These are phyloP conservation scores for Russula abietina DNA, from an alignment of 768 basidiomycete species.

Conservation along the genomic window DNA sequence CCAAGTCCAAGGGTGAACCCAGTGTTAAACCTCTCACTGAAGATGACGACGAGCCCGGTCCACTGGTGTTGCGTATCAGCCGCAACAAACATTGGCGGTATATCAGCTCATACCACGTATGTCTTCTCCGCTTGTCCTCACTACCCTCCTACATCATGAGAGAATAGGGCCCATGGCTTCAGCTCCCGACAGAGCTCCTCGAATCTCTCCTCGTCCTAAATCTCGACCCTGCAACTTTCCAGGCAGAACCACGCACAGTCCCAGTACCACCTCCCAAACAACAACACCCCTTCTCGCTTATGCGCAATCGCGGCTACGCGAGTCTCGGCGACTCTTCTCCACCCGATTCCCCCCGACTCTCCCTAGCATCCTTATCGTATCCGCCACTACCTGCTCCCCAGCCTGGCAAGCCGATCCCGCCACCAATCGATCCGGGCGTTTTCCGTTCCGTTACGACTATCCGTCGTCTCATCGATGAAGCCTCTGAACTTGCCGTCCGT, in stretches of 20 bases:
- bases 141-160: background rate
- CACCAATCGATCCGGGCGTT: constrained; percentile 85
- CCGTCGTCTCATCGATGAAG: constrained; percentile 80
- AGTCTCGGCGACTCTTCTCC: constrained; percentile 37
- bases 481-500: constrained; percentile 80
- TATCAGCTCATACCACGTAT: constrained; percentile 85
- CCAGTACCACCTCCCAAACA: constrained; percentile 34
- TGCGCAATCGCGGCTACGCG: constrained; percentile 44
- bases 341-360: constrained; percentile 31
- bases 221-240: constrained; percentile 61
- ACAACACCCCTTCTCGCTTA: constrained; percentile 22
- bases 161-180: constrained; percentile 81
- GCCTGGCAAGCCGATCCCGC: constrained; percentile 66
- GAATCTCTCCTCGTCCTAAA: constrained; percentile 77
- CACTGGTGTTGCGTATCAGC: constrained; percentile 75
- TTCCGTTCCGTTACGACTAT: constrained; percentile 72
- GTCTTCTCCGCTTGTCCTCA: constrained; percentile 31
- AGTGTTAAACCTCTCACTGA: constrained; percentile 35
- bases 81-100: constrained; percentile 94
- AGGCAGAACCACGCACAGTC: constrained; percentile 41
- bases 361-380: constrained; percentile 33
- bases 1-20: constrained; percentile 52
- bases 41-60: constrained; percentile 40
- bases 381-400: constrained; percentile 49
- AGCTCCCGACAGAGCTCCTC: constrained; percentile 78